These are phyloP conservation scores for Xylariales sp. DNA, from an alignment of 2,329 filamentous ascomycete species.

Conservation along the genomic window DNA sequence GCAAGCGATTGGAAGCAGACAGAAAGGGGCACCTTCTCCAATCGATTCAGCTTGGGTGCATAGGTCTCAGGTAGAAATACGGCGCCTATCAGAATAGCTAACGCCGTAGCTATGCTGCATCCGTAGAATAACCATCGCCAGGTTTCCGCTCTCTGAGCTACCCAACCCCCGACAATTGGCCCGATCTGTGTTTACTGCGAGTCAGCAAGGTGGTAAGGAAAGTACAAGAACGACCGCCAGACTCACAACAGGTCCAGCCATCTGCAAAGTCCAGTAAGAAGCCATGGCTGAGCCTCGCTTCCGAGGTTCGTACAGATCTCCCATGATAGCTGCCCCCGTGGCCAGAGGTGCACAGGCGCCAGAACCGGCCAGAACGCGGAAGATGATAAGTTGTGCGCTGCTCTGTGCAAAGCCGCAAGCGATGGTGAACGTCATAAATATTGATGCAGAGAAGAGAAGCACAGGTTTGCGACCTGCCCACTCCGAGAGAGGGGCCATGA, in stretches of 20 bases:
- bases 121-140: conserved; percentile 75
- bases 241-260: conserved; percentile 62
- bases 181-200: not conserved
- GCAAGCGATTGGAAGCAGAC: conserved; percentile 52
- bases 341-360: conserved; percentile 53
- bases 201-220: not conserved
- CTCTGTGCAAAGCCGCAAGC: conserved; percentile 52
- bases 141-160: conserved; percentile 55
- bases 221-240: conserved; percentile 48
- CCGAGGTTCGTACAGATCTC: conserved; percentile 50
- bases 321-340: conserved; percentile 24
- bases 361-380: conserved; percentile 54
- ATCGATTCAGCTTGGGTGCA: too few relatives aligned
- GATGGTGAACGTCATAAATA: conserved; percentile 50
- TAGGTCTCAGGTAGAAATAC: conserved; percentile 65
- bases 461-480: conserved; percentile 51
- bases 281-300: conserved; percentile 59
- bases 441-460: conserved; percentile 48
- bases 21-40: too few relatives aligned
- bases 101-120: conserved; percentile 56
- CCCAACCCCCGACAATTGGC: conserved; percentile 52
- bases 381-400: conserved; percentile 49
- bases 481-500: conserved; percentile 49
- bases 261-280: conserved; percentile 58
- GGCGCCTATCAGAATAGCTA: conserved; percentile 54